Conservation (phyloP, 2,329 filamentous ascomycete genomes). For the Cadophora sp. region DNA sequence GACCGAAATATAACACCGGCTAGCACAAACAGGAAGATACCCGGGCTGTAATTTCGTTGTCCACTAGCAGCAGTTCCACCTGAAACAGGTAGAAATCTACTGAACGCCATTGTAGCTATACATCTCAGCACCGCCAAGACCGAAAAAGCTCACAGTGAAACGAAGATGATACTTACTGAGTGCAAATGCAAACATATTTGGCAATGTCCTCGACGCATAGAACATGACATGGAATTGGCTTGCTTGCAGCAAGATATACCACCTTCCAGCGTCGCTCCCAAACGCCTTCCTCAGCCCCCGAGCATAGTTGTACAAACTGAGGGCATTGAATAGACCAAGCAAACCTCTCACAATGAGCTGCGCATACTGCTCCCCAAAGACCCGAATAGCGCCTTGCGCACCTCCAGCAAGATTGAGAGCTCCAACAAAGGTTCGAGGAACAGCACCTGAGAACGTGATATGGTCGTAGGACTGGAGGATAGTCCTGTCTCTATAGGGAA, state of each 20-base stretch:
- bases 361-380: constrained; percentile 61
- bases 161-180: constrained; percentile 65
- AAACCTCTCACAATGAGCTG: constrained; percentile 74
- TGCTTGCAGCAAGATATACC: constrained; percentile 80
- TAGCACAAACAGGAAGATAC: constrained; percentile 78
- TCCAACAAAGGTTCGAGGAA: constrained; percentile 90
- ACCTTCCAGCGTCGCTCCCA: constrained; percentile 72
- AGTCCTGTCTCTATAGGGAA: constrained; percentile 61
- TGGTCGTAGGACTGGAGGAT: constrained; percentile 82
- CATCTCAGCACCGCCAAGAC: constrained; percentile 19
- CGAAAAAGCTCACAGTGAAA: background rate
- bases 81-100: constrained; percentile 51
- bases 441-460: constrained; percentile 86
- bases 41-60: constrained; percentile 61
- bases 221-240: constrained; percentile 93
- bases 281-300: constrained; percentile 68
- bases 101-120: constrained; percentile 69
- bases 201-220: constrained; percentile 89
- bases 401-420: constrained; percentile 76
- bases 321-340: constrained; percentile 78
- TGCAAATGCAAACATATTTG: constrained; percentile 95
- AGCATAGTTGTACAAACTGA: constrained; percentile 70
- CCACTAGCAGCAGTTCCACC: constrained; percentile 43
- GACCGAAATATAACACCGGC: constrained; percentile 87
- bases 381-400: constrained; percentile 68